Percentiles rank a stretch among this genome's conserved stretches.
Evolutionary conservation across 2,329 filamentous ascomycete species (phyloP).

Genomic region (Salinomyces thailandicus): DNA sequence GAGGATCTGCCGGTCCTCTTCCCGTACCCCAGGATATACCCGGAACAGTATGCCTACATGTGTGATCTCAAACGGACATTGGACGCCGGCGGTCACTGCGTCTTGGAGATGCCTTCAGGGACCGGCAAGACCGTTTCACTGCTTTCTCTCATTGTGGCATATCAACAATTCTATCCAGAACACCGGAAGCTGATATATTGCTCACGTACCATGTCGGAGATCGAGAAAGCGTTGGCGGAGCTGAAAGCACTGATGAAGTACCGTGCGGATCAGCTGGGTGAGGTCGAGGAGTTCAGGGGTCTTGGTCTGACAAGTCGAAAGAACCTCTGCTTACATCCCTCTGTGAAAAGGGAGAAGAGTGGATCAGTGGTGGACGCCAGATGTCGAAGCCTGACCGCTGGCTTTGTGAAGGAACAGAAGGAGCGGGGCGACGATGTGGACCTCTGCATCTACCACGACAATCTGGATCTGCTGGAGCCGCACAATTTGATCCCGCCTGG

Average conservation of each 20-base stretch:
- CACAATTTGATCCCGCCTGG: slow-evolving; percentile 91
- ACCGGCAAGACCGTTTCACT: slow-evolving; percentile 96
- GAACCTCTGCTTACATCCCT: slow-evolving; percentile 91
- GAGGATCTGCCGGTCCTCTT: slow-evolving; percentile 64
- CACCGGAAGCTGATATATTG: slow-evolving; percentile 97
- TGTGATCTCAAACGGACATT: slow-evolving; percentile 76
- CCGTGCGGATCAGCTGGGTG: slow-evolving; percentile 75
- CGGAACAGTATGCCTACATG: slow-evolving; percentile 29
- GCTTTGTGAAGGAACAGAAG: slow-evolving; percentile 96
- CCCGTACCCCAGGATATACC: slow-evolving; percentile 65
- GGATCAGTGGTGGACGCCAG: slow-evolving; percentile 89
- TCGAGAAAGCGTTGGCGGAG: slow-evolving; percentile 92
- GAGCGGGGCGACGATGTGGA: slow-evolving; percentile 90
- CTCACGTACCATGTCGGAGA: slow-evolving; percentile 99
- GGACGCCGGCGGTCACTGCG: slow-evolving; percentile 88
- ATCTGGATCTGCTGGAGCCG: slow-evolving; percentile 86
- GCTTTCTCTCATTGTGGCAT: slow-evolving; percentile 88
- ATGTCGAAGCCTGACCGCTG: slow-evolving; percentile 88
- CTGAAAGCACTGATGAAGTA: slow-evolving; percentile 92
- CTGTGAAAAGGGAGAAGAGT: slow-evolving; percentile 92
- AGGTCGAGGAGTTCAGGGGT: slow-evolving; percentile 84
- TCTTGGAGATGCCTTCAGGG: slow-evolving; percentile 97
- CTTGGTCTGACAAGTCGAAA: slow-evolving; percentile 91
- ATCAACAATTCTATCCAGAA: slow-evolving; percentile 87
- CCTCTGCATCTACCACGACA: slow-evolving; percentile 95